Evolutionary conservation across 2,329 filamentous ascomycete genomes (phyloP).

Genomic region (Colletotrichum kahawae): DNA sequence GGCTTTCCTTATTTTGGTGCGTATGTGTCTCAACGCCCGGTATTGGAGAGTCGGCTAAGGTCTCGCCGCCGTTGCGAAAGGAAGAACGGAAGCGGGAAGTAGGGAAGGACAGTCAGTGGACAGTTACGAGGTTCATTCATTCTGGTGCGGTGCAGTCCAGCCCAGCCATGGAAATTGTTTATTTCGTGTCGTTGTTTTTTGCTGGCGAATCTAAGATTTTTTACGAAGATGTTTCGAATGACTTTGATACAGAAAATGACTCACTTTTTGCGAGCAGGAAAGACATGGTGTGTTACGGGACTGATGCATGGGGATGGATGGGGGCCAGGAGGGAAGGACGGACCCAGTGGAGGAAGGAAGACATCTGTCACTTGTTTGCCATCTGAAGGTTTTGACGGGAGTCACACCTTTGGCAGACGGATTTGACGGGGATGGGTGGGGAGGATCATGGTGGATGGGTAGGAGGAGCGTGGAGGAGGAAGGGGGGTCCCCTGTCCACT

Average conservation of each 20-base stretch:
- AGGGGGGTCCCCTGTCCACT: not conserved
- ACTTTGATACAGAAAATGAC: not conserved
- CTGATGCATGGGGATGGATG: not conserved
- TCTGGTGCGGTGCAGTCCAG: not conserved
- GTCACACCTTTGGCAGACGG: not conserved
- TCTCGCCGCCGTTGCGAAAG: not conserved
- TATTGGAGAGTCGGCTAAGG: not conserved
- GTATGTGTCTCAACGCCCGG: not conserved
- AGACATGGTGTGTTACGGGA: not conserved
- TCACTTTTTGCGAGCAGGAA: not conserved
- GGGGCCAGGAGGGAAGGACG: not conserved
- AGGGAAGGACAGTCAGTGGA: not conserved
- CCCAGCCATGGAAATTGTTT: not conserved
- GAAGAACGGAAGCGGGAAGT: not conserved
- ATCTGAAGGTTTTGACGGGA: slow-evolving; percentile 11
- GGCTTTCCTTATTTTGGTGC: not conserved
- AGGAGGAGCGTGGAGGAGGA: not conserved
- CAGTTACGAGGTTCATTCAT: not conserved
- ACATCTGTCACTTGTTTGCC: not conserved
- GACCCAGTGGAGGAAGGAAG: not conserved
- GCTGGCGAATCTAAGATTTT: not conserved
- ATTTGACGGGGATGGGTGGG: not conserved
- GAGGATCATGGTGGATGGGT: not conserved
- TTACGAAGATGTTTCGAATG: not conserved
- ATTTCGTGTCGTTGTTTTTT: not conserved